Base-by-base conservation (phyloP, 495 filamentous ascomycete genomes). In the Neurospora africana region DNA sequence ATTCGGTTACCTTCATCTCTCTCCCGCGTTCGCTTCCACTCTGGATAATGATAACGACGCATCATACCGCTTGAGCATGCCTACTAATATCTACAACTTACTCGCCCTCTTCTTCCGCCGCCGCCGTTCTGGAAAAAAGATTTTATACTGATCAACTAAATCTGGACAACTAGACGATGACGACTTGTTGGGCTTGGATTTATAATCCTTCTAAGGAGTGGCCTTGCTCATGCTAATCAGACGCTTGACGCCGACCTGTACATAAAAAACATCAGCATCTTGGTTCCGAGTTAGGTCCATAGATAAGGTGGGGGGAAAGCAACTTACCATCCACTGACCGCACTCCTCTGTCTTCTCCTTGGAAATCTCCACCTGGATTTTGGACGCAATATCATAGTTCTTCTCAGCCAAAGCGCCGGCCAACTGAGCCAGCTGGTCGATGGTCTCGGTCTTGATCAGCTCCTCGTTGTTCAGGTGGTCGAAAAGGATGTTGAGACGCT, bases 381-480 rank as follows among this genome's bases (percentile, higher is more conserved):
- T 85, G 43, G 86, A 82, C 3, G 95, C 95, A n/a, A 84, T 84
- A 58, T 91, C 89, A 73, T 92, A 98, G 74, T 97, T 84, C 81
- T 88, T 91, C 0, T 78, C 81, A 73, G 91, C 87, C 21, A 98
- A 77, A 11, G 91, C 90, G 72, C 85, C 81, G 15, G 91, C 88
- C 23, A 95, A 80, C 77, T 91, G 85, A 36, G 79, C 77, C 61
- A 87, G 76, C 72, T 90, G 86, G 72, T 88, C 82, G 58, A 98
- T 84, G 8, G 95, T 97, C 76, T 94, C 93, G 36, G 89, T 86
- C 79, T 90, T 92, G 69, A 98, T 85, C 33, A 99, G 83, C 72
- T 97, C 93, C 77, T 92, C 91, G 77, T 98, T 98, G 84, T 98
- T 98, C 69, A 99, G 85, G 80, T 97, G 93, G 77, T 98, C 94